Percentiles rank a stretch among this genome's conserved stretches.
Evolutionary conservation across 2,329 filamentous ascomycete genomes (phyloP).

Genomic region (Cladorrhinum sp.): DNA sequence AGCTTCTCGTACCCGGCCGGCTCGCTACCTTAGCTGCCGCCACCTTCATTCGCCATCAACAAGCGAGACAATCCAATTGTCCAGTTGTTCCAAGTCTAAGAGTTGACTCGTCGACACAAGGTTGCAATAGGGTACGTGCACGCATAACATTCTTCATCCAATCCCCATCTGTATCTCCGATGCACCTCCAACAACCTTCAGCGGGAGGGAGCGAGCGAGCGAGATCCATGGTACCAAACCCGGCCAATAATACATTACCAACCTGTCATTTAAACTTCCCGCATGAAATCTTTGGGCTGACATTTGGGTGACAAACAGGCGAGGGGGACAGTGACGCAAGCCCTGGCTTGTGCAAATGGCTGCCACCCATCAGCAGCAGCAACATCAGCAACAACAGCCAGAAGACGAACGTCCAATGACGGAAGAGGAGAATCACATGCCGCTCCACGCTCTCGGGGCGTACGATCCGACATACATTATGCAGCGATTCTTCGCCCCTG

Average conservation of each 20-base stretch:
- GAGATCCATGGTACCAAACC: not conserved
- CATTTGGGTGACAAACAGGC: not conserved
- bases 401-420: not conserved
- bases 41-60: not conserved
- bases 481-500: not conserved
- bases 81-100: not conserved
- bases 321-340: not conserved
- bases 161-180: not conserved
- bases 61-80: not conserved
- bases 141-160: not conserved
- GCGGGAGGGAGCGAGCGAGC: not conserved
- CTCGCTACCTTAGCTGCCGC: not conserved
- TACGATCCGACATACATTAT: not conserved
- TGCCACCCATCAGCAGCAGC: not conserved
- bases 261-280: not conserved
- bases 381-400: not conserved
- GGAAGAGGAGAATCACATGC: not conserved
- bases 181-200: not conserved
- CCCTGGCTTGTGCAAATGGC: not conserved
- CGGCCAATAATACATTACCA: not conserved
- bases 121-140: not conserved
- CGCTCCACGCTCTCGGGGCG: not conserved
- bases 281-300: not conserved
- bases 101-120: not conserved
- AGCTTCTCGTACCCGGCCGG: not conserved